phyloP scores from a whole-genome alignment of 768 basidiomycete genomes.

The Candolleomyces aberdarensis region DNA sequence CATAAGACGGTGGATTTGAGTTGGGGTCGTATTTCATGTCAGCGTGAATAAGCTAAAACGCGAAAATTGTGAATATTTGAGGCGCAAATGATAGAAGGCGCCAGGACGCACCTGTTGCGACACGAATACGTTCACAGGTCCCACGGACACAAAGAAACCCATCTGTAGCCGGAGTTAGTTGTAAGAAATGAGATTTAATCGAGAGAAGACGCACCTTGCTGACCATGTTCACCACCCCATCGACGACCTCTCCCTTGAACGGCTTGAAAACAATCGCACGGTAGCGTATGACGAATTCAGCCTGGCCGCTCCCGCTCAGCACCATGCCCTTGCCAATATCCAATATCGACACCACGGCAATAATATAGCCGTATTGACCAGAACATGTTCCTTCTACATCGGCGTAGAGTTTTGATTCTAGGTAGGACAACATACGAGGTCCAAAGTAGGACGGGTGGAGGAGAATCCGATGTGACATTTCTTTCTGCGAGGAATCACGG shows the following conservation, averaged over 20 bases:
- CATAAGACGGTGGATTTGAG: constrained; percentile 94
- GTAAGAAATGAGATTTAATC: background rate
- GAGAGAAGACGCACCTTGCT: constrained; percentile 69
- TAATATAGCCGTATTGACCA: constrained; percentile 93
- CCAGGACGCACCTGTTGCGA: constrained; percentile 79
- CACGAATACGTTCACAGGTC: constrained; percentile 91
- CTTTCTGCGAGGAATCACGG: constrained; percentile 59
- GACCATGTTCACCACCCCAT: constrained; percentile 93
- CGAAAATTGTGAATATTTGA: background rate
- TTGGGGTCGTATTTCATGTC: constrained; percentile 96
- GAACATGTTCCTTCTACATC: constrained; percentile 98
- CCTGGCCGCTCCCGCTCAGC: constrained; percentile 87
- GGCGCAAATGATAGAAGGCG: background rate
- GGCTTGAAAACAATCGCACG: constrained; percentile 98
- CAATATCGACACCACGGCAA: constrained; percentile 85
- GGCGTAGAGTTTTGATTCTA: constrained; percentile 89
- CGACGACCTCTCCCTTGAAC: constrained; percentile 99
- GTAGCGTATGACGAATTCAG: constrained; percentile 93
- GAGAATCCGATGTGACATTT: constrained; percentile 94
- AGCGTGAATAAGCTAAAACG: constrained; percentile 80
- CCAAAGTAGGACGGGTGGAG: constrained; percentile 99
- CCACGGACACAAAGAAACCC: constrained; percentile 98
- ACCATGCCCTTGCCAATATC: constrained; percentile 95
- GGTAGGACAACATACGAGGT: constrained; percentile 89
- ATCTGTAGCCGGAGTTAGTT: constrained; percentile 51